phyloP scores from a whole-genome alignment of 805 yeast genomes.

The Kazachstania taianensis region DNA sequence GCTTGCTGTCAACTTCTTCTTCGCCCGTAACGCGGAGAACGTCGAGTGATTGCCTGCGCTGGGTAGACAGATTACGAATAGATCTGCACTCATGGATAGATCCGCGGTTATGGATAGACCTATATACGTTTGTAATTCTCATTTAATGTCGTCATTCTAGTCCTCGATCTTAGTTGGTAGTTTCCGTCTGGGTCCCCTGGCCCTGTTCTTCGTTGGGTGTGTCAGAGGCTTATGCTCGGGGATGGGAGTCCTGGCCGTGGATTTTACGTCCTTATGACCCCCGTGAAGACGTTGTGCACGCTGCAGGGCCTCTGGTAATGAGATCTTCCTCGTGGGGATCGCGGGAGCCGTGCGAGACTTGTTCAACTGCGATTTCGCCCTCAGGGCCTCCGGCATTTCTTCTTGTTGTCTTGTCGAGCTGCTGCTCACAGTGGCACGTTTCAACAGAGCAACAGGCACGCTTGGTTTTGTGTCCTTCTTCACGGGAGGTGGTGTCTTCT shows the following conservation, averaged over 20 bases:
- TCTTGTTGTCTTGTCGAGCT: neutral
- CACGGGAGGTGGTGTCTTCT: constrained; percentile 5
- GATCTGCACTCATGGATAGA: too few relatives aligned
- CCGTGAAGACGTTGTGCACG: constrained; percentile 14
- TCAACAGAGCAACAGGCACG: constrained; percentile 18
- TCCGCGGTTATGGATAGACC: neutral
- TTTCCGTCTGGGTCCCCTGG: constrained; percentile 32
- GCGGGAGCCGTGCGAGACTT: constrained; percentile 14
- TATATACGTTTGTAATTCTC: too few relatives aligned
- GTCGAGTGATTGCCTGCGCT: neutral
- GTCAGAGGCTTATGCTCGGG: constrained; percentile 7
- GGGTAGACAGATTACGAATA: too few relatives aligned
- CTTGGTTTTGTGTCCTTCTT: constrained; percentile 8
- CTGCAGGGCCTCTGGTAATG: constrained; percentile 23
- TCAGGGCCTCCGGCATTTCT: constrained; percentile 13
- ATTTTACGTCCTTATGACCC: constrained; percentile 1
- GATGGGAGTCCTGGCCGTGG: neutral
- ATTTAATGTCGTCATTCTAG: too few relatives aligned
- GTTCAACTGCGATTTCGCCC: constrained; percentile 6
- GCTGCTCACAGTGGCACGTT: constrained; percentile 5
- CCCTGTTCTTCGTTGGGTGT: constrained; percentile 27
- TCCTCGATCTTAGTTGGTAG: constrained; percentile 28
- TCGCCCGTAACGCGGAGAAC: constrained; percentile 45
- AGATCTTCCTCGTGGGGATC: constrained; percentile 22
- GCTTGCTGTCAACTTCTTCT: constrained; percentile 72